Evolutionary conservation across 2,329 filamentous ascomycete species (phyloP).

Genomic region (Fusarium domesticum): DNA sequence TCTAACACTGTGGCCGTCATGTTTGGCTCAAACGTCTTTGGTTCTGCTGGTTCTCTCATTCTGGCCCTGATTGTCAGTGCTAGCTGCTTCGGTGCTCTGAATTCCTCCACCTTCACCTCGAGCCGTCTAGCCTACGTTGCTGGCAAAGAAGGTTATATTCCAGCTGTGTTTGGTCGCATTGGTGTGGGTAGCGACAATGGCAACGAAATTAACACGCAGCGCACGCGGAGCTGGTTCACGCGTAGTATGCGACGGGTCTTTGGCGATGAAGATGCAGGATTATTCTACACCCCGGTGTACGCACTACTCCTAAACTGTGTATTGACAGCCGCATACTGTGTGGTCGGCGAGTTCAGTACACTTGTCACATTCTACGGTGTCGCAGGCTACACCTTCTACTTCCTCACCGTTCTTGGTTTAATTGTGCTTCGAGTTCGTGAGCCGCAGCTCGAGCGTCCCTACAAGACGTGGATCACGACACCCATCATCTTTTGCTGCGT

Average conservation of each 20-base stretch:
- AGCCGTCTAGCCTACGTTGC: constrained; percentile 90
- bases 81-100: constrained; percentile 91
- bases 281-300: constrained; percentile 93
- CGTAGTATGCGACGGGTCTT: constrained; percentile 60
- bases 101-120: constrained; percentile 90
- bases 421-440: constrained; percentile 87
- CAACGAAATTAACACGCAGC: constrained; percentile 41
- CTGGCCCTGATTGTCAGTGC: constrained; percentile 87
- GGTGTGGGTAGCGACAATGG: constrained; percentile 58
- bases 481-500: constrained; percentile 99
- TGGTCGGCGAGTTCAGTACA: constrained; percentile 86
- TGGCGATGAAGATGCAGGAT: constrained; percentile 72
- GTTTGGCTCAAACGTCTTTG: constrained; percentile 89
- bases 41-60: constrained; percentile 73
- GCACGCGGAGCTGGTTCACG: constrained; percentile 54
- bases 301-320: constrained; percentile 78
- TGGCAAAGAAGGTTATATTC: constrained; percentile 92
- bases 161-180: constrained; percentile 76
- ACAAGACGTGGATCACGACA: constrained; percentile 94
- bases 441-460: constrained; percentile 83
- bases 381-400: constrained; percentile 96
- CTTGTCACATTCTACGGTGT: constrained; percentile 97
- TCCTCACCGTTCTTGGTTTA: constrained; percentile 87
- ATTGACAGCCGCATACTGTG: constrained; percentile 73
- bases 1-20: constrained; percentile 95